Conservation (phyloP, 176 grass and related monocot species). For the Cymbopogon citratus region DNA sequence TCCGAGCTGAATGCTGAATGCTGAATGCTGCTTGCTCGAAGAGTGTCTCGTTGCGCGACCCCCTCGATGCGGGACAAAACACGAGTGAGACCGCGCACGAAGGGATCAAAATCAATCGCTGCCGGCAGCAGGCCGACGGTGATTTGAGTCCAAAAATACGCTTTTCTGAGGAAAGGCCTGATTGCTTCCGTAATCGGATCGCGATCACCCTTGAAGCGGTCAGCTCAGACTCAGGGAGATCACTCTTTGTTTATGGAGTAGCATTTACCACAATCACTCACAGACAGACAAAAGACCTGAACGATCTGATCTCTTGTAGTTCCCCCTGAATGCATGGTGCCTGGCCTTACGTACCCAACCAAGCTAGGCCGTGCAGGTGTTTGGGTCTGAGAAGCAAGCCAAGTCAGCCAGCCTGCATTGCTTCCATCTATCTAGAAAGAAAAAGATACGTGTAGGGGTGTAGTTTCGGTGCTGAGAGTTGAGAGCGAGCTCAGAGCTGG, state of each 20-base stretch:
- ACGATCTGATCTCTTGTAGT: not conserved
- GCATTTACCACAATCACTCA: not conserved
- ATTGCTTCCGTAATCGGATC: not conserved
- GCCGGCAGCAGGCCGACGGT: not conserved
- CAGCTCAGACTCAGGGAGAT: constrained; percentile 3
- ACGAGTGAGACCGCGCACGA: constrained; percentile 34
- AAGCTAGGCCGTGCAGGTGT: not conserved
- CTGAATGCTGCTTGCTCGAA: not conserved
- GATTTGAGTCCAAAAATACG: not conserved
- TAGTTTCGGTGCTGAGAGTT: not conserved
- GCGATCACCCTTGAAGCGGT: constrained; percentile 2
- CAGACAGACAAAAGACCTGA: not conserved
- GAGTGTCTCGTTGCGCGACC: not conserved
- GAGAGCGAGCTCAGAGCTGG: not conserved
- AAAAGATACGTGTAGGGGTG: not conserved
- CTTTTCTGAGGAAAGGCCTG: not conserved
- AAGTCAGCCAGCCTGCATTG: not conserved
- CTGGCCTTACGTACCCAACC: not conserved
- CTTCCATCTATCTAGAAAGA: not conserved
- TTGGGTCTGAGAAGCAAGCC: not conserved
- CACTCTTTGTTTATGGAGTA: not conserved
- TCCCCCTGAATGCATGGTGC: not conserved
- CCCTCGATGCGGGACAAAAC: constrained; percentile 24
- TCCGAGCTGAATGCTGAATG: not conserved
- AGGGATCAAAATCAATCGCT: constrained; percentile 32